Evolutionary conservation across 805 yeast genomes (phyloP).

Genomic region (Lachancea waltii): DNA sequence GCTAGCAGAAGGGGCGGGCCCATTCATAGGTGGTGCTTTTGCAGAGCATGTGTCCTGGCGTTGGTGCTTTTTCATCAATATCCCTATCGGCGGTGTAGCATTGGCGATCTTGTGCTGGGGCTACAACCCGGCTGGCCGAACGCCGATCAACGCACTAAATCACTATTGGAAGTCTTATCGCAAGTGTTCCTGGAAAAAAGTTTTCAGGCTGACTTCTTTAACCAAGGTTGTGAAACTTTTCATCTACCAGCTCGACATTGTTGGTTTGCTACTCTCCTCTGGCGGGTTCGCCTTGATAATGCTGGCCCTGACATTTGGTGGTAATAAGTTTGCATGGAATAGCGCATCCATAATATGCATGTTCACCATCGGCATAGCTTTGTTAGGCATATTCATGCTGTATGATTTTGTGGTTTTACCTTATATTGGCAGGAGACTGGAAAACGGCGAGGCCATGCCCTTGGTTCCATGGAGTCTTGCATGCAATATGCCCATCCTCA

Average conservation of each 20-base stretch:
- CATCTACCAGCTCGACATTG: constrained; percentile 19
- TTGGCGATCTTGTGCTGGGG: constrained; percentile 13
- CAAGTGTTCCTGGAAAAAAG: not conserved
- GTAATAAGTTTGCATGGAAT: constrained; percentile 51
- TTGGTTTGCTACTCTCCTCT: constrained; percentile 19
- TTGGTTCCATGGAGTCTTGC: constrained; percentile 2
- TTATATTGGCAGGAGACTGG: constrained; percentile 2
- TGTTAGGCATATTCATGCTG: constrained; percentile 39
- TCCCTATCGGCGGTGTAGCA: constrained; percentile 54
- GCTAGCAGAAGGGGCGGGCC: constrained; percentile 51
- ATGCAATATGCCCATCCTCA: constrained; percentile 9
- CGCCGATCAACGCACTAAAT: not conserved
- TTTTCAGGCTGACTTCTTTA: constrained; percentile 1
- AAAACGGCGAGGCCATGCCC: constrained; percentile 1
- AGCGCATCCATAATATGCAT: constrained; percentile 37
- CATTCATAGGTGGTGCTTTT: constrained; percentile 61
- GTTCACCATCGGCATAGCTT: constrained; percentile 38
- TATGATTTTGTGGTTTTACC: constrained; percentile 35
- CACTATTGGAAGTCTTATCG: not conserved
- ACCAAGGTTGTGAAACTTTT: constrained; percentile 1
- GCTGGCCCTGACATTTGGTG: constrained; percentile 39
- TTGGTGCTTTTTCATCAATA: constrained; percentile 68
- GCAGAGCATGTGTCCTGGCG: constrained; percentile 59
- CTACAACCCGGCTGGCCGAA: constrained; percentile 15
- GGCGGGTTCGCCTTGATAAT: constrained; percentile 21